A percentile compares a stretch with the other conserved stretches of the same genome.
phyloP scores from a whole-genome alignment of 2,329 filamentous ascomycete species.

The Alternaria ventricosa region DNA sequence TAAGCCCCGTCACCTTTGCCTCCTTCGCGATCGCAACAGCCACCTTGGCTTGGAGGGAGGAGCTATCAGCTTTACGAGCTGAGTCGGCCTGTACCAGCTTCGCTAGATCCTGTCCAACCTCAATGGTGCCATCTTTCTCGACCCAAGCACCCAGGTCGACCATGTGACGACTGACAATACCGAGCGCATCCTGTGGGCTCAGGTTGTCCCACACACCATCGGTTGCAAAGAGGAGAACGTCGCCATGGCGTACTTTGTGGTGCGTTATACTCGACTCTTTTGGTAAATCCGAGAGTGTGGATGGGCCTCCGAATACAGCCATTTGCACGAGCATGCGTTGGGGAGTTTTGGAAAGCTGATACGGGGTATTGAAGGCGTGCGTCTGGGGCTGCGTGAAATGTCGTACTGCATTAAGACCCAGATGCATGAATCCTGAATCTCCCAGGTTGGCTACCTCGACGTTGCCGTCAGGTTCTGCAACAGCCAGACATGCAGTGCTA shows the following conservation, averaged over 20 bases:
- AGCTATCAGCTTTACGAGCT: slow-evolving; percentile 48
- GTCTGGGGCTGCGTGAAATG: slow-evolving; percentile 85
- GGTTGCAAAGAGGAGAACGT: slow-evolving; percentile 91
- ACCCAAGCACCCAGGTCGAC: slow-evolving; percentile 75
- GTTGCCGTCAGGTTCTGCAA: slow-evolving; percentile 73
- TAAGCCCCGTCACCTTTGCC: slow-evolving; percentile 83
- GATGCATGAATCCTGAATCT: slow-evolving; percentile 90
- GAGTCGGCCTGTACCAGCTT: slow-evolving; percentile 60
- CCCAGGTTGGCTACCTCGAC: slow-evolving; percentile 93
- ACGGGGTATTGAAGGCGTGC: slow-evolving; percentile 97
- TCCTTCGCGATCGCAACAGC: slow-evolving; percentile 80
- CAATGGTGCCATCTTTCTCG: slow-evolving; percentile 54
- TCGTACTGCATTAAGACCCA: slow-evolving; percentile 85
- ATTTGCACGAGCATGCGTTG: slow-evolving; percentile 79
- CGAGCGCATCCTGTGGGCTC: slow-evolving; percentile 85
- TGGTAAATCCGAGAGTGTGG: slow-evolving; percentile 80
- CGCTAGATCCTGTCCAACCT: slow-evolving; percentile 66
- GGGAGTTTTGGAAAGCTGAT: slow-evolving; percentile 88
- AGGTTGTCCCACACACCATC: slow-evolving; percentile 98
- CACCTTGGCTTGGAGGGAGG: slow-evolving; percentile 76
- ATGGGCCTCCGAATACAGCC: slow-evolving; percentile 74
- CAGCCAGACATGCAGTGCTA: slow-evolving; percentile 88
- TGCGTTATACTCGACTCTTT: slow-evolving; percentile 81
- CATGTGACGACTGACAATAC: slow-evolving; percentile 81
- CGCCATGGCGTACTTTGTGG: slow-evolving; percentile 82